Evolutionary conservation across 352 stramenopile genomes (phyloP), one percentile per base, ranked within the genome.

Genomic region (Phytophthora constricta): DNA sequence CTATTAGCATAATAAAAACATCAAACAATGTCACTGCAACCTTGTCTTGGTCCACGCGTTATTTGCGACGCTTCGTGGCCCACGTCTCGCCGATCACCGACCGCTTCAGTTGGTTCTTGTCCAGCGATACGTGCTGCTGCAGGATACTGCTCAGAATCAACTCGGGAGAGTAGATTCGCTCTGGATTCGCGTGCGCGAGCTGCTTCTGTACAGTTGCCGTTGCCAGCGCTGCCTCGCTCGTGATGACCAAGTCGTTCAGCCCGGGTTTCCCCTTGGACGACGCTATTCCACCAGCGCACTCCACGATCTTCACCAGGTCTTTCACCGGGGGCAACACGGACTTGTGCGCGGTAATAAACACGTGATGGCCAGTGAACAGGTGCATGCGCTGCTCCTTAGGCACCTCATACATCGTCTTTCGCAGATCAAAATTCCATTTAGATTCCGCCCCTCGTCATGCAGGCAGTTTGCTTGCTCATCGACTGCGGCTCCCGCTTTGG

Each of bases 341-440:
- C 53, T 85, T 86, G 75, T 88, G 80, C 33, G 72, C 74, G 19
- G 67, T 83, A 41, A 88, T 82, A 71, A 81, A 86, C 31, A 88
- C 70, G 31, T 47, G 60, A 14, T 60, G 48, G 14, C 58, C 70
- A 16, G 53, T 45, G 39, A 88, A 70, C 10, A 88, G 52, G 20
- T 57, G 51, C 33, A 68, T 63, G 16, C 80, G 74, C 14, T 77
- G 60, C 23, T 60, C 65, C 14, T 31, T 9, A 1, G 68, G 17
- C 31, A 69, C 58, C 23, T 47, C 51, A 63, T 88, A 88, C 73
- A 88, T 86, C 13, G 76, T 86, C 19, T 48, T 59, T 34, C 55
- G 55, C 55, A 88, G 50, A n/a, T 74, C 66, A 51, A 88, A 88
- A 16, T 68, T 41, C 80, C 80, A 88, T 56, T 86, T 82, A 19